These are phyloP conservation scores for Coniosporium tulheliwenetii DNA, from an alignment of 2,329 filamentous ascomycete species.

Conservation along the genomic window DNA sequence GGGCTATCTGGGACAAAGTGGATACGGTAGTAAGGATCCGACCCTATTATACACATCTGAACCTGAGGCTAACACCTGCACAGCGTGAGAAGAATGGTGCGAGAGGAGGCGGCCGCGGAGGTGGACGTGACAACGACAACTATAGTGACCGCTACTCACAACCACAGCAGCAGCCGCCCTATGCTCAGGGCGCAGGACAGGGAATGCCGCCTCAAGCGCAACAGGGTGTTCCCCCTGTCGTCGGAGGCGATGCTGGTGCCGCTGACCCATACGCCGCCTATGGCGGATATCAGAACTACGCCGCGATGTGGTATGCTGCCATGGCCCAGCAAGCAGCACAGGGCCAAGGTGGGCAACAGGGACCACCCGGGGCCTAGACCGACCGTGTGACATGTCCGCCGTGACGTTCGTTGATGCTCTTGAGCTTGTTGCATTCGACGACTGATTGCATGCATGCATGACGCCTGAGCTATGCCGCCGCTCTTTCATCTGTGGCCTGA, in stretches of 20 bases:
- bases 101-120: conserved; percentile 3
- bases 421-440: neutral
- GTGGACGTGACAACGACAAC: conserved; percentile 16
- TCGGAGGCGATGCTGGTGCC: conserved; percentile 23
- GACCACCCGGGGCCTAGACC: neutral
- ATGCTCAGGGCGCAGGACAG: conserved; percentile 1
- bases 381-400: neutral
- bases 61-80: conserved; percentile 2
- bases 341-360: conserved; percentile 1
- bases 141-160: conserved; percentile 12
- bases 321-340: conserved; percentile 35
- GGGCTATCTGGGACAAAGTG: conserved; percentile 80
- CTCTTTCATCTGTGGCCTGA: too few relatives aligned
- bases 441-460: neutral
- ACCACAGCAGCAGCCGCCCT: conserved; percentile 23
- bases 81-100: conserved; percentile 31
- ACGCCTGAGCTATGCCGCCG: too few relatives aligned
- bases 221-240: conserved; percentile 10
- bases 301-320: conserved; percentile 69
- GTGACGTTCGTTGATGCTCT: neutral
- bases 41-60: neutral
- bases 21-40: conserved; percentile 59
- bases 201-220: conserved; percentile 7
- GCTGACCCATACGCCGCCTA: conserved; percentile 54
- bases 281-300: conserved; percentile 68